These are phyloP conservation scores for Dryas octopetala DNA, from an alignment of 306 rosid genomes.

Conservation along the genomic window DNA sequence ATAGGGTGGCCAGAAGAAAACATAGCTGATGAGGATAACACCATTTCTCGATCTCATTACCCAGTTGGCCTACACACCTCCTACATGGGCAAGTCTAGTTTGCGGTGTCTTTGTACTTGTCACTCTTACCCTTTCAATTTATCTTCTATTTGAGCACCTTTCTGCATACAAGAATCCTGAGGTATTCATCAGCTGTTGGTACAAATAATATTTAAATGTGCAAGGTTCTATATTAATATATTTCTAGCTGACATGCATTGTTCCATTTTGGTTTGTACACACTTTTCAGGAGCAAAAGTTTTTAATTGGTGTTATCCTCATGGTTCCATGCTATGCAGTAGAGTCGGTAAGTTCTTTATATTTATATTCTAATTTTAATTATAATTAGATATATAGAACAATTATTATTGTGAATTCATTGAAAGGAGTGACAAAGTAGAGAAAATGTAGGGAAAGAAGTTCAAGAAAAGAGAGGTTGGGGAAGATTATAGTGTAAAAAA, in stretches of 20 bases:
- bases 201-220: neutral
- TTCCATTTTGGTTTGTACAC: constrained; percentile 16
- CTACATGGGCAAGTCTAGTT: constrained; percentile 75
- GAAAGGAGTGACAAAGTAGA: neutral
- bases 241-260: constrained; percentile 3
- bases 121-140: constrained; percentile 71
- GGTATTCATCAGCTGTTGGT: constrained; percentile 34
- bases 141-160: constrained; percentile 86
- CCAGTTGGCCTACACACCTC: constrained; percentile 54
- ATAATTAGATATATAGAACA: too few species aligned
- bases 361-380: too few species aligned
- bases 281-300: constrained; percentile 78
- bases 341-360: constrained; percentile 73
- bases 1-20: constrained; percentile 28
- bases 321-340: constrained; percentile 96
- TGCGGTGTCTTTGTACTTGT: constrained; percentile 63
- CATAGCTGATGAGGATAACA: constrained; percentile 44
- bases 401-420: neutral
- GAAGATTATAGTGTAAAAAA: neutral
- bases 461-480: neutral
- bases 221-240: neutral
- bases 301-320: constrained; percentile 83
- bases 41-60: constrained; percentile 23
- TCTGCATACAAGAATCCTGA: constrained; percentile 97
- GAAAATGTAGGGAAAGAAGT: neutral